Percentiles rank a stretch among this genome's conserved stretches.
phyloP scores from a whole-genome alignment of 495 filamentous ascomycete species.

The Hypoxylon intermedium region DNA sequence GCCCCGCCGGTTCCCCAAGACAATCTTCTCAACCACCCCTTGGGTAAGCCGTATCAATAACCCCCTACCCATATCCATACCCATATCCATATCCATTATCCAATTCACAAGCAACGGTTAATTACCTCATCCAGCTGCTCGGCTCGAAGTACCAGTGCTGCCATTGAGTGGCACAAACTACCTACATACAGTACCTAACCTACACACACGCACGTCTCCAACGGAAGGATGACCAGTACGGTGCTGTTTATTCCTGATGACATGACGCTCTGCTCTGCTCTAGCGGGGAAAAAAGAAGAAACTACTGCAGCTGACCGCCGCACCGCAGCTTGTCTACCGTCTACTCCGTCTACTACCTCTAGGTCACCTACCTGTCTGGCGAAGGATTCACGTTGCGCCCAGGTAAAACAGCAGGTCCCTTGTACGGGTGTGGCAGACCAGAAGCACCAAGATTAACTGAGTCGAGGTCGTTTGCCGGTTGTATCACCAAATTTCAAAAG shows the following conservation, averaged over 20 bases:
- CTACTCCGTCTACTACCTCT: too few species aligned
- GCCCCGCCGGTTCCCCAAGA: constrained; percentile 32
- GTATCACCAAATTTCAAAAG: constrained; percentile 40
- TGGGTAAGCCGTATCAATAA: too few species aligned
- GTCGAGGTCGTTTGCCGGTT: constrained; percentile 39
- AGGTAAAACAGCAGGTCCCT: constrained; percentile 17
- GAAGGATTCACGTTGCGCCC: constrained; percentile 39
- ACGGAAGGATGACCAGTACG: constrained; percentile 7
- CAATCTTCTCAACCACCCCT: neutral
- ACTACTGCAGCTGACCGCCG: constrained; percentile 33
- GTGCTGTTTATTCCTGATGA: constrained; percentile 12
- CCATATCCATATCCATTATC: too few species aligned
- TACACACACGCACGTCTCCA: too few species aligned
- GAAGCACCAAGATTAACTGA: constrained; percentile 26
- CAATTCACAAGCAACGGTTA: constrained; percentile 16
- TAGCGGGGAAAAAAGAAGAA: constrained; percentile 24
- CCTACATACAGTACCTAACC: too few species aligned
- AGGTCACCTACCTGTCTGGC: too few species aligned
- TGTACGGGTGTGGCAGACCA: constrained; percentile 31
- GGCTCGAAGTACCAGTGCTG: constrained; percentile 6
- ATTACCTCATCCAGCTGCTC: constrained; percentile 34
- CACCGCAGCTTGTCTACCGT: constrained; percentile 1
- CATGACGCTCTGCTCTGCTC: constrained; percentile 12
- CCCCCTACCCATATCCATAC: too few species aligned
- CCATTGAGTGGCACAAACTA: neutral